Evolutionary conservation across 2,329 filamentous ascomycete genomes (phyloP).

Genomic region (Ophiostoma quercus): DNA sequence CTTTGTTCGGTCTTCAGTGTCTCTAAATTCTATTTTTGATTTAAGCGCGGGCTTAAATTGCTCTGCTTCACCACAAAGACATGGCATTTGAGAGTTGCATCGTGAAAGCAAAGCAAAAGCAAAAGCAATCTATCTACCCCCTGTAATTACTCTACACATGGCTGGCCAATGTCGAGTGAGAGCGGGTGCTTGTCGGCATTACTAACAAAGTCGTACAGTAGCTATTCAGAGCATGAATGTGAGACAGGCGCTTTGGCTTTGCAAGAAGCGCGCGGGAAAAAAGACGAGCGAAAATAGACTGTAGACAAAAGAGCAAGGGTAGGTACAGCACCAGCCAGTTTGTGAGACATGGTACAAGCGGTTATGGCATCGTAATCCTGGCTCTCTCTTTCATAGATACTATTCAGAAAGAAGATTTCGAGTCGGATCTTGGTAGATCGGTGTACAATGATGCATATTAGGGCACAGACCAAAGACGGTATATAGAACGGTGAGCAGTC

Average conservation of each 20-base stretch:
- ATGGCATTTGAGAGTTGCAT: slow-evolving; percentile 4
- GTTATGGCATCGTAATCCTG: neutral
- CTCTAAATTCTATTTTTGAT: neutral
- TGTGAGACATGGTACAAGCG: slow-evolving; percentile 13
- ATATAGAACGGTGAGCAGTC: neutral
- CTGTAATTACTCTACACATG: neutral
- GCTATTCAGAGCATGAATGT: neutral
- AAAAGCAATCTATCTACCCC: neutral
- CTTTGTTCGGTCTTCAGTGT: neutral
- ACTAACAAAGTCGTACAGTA: neutral
- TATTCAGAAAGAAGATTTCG: neutral
- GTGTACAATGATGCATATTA: neutral
- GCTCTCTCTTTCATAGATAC: neutral
- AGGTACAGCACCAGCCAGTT: neutral
- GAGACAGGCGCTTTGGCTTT: neutral
- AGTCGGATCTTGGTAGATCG: neutral
- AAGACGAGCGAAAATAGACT: neutral
- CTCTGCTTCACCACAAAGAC: neutral
- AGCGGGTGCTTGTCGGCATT: neutral
- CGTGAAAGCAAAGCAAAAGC: neutral
- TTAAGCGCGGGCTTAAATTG: neutral
- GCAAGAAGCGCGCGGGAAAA: slow-evolving; percentile 12
- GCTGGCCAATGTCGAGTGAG: slow-evolving; percentile 9
- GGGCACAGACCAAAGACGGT: neutral
- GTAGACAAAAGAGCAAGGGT: neutral